Percentiles rank a stretch among this genome's conserved stretches.
Evolutionary conservation across 352 stramenopile species (phyloP).

Genomic region (Phytophthora kernoviae): DNA sequence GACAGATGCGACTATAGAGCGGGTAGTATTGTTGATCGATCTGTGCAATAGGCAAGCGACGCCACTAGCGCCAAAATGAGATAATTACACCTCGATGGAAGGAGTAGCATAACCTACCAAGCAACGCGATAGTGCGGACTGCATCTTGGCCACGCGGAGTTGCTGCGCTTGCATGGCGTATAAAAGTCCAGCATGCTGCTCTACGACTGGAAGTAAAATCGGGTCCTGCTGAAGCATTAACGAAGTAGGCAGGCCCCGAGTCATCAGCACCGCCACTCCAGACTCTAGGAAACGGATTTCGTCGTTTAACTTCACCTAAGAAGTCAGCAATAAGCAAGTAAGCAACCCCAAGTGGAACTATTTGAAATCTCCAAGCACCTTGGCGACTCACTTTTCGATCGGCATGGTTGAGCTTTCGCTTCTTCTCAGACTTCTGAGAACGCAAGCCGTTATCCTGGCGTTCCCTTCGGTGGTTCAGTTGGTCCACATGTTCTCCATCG

Average conservation of each 20-base stretch:
- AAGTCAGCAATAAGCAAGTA: neutral
- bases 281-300: conserved; percentile 27
- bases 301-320: conserved; percentile 12
- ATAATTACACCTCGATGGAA: neutral
- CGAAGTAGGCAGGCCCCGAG: conserved; percentile 8
- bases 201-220: conserved; percentile 13
- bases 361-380: too few species aligned
- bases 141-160: conserved; percentile 16
- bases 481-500: neutral
- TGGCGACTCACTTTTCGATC: conserved; percentile 14
- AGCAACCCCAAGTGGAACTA: too few species aligned
- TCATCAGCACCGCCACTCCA: conserved; percentile 16
- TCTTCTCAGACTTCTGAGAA: conserved; percentile 14
- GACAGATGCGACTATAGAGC: conserved; percentile 15
- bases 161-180: conserved; percentile 22
- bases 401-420: conserved; percentile 11
- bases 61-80: neutral
- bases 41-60: neutral
- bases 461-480: neutral
- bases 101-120: conserved; percentile 3
- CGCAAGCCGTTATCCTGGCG: neutral
- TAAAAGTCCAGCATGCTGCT: conserved; percentile 14
- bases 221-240: conserved; percentile 13
- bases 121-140: conserved; percentile 20
- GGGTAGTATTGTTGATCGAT: conserved; percentile 3